phyloP scores from a whole-genome alignment of 176 grass and related monocot species.

The Carex kokanica region DNA sequence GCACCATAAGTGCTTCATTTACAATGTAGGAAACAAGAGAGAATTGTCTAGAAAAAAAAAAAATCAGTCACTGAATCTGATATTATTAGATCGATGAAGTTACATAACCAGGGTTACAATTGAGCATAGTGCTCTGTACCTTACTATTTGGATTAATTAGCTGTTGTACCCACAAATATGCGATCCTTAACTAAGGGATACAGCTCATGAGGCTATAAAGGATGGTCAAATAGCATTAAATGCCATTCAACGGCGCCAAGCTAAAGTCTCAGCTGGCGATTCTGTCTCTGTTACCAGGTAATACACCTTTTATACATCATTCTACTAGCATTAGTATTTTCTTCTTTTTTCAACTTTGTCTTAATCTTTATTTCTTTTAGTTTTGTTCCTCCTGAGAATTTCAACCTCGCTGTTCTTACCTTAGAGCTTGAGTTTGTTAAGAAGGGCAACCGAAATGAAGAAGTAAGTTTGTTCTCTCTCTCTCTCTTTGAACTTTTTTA shows the following conservation, averaged over 20 bases:
- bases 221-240: conserved; percentile 73
- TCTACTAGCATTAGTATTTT: conserved; percentile 4
- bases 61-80: not conserved
- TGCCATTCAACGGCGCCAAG: conserved; percentile 84
- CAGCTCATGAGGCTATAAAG: conserved; percentile 62
- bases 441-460: conserved; percentile 50
- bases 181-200: conserved; percentile 63
- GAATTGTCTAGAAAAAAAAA: not conserved
- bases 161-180: conserved; percentile 1
- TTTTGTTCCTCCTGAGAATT: conserved; percentile 74
- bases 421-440: conserved; percentile 80
- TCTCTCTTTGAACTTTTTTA: conserved; percentile 11
- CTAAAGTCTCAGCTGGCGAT: conserved; percentile 92
- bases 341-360: conserved; percentile 7
- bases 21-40: not conserved
- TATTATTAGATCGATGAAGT: not conserved
- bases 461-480: conserved; percentile 36
- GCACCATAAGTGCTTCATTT: not conserved
- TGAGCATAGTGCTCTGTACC: not conserved
- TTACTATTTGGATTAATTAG: conserved; percentile 9
- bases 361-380: conserved; percentile 37
- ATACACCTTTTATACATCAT: conserved; percentile 13
- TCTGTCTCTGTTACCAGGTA: conserved; percentile 69
- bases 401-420: conserved; percentile 74
- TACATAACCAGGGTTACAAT: not conserved